Conservation (phyloP, 768 basidiomycete genomes). For the Leucogyrophana mollusca region DNA sequence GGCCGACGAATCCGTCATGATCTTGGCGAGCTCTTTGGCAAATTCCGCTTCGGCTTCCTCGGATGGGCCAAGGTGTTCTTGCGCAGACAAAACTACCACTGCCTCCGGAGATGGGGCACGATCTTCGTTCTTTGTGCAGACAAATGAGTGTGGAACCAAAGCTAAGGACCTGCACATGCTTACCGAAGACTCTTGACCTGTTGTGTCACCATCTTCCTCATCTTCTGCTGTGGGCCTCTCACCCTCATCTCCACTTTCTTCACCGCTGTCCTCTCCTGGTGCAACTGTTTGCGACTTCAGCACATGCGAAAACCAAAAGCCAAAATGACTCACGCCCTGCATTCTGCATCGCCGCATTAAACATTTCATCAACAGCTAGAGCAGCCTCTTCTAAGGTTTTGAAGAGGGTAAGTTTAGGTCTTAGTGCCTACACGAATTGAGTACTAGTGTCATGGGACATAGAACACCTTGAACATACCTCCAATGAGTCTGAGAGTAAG, state of each 20-base stretch:
- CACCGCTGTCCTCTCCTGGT: slow-evolving; percentile 40
- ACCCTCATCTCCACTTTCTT: slow-evolving; percentile 51
- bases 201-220: slow-evolving; percentile 61
- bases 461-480: slow-evolving; percentile 46
- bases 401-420: slow-evolving; percentile 70
- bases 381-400: slow-evolving; percentile 88
- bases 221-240: slow-evolving; percentile 48
- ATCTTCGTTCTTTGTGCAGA: slow-evolving; percentile 49
- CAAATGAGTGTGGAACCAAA: too few species aligned
- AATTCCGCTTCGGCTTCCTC: slow-evolving; percentile 94
- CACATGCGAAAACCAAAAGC: slow-evolving; percentile 12
- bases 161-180: slow-evolving; percentile 15
- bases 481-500: slow-evolving; percentile 92
- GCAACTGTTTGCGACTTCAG: slow-evolving; percentile 23
- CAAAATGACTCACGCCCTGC: slow-evolving; percentile 44
- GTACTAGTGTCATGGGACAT: not conserved
- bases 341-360: slow-evolving; percentile 63
- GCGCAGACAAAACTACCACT: slow-evolving; percentile 66
- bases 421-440: slow-evolving; percentile 58
- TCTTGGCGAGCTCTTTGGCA: slow-evolving; percentile 91
- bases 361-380: slow-evolving; percentile 85
- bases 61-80: slow-evolving; percentile 77
- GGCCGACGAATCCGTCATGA: slow-evolving; percentile 83
- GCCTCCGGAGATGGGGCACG: slow-evolving; percentile 83
- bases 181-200: slow-evolving; percentile 53